phyloP scores from a whole-genome alignment of 1,139 yeast genomes.

The Yamadazyma aaseri region DNA sequence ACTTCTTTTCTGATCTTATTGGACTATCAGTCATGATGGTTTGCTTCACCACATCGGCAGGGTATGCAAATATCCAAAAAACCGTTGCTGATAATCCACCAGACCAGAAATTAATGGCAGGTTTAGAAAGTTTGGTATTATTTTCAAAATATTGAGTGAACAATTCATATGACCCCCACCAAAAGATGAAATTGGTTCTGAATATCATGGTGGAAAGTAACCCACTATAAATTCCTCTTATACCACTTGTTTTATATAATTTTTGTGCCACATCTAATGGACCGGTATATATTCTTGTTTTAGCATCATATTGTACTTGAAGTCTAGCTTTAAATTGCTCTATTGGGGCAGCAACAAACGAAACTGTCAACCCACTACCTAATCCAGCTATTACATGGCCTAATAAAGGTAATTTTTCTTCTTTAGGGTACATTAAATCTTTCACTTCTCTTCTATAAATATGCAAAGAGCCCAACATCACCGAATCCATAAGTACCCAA shows the following conservation, averaged over 20 bases:
- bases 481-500: constrained; percentile 91
- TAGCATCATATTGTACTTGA: constrained; percentile 86
- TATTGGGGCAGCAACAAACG: constrained; percentile 91
- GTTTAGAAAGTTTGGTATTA: constrained; percentile 61
- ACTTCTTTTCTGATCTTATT: constrained; percentile 56
- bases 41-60: constrained; percentile 86
- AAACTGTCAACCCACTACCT: constrained; percentile 91
- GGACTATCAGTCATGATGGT: constrained; percentile 82
- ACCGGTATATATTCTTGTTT: constrained; percentile 65
- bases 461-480: constrained; percentile 83
- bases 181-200: constrained; percentile 80
- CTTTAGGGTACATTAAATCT: constrained; percentile 57
- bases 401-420: constrained; percentile 61
- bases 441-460: constrained; percentile 68
- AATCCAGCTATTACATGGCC: constrained; percentile 76
- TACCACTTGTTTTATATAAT: constrained; percentile 57
- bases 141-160: constrained; percentile 67
- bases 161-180: constrained; percentile 94
- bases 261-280: constrained; percentile 71
- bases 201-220: constrained; percentile 83
- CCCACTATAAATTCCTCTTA: constrained; percentile 77
- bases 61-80: constrained; percentile 90
- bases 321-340: constrained; percentile 86
- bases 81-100: constrained; percentile 86
- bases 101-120: constrained; percentile 83